Base-by-base conservation (phyloP, 2,329 filamentous ascomycete genomes). In the Epicoccum sorghinum region DNA sequence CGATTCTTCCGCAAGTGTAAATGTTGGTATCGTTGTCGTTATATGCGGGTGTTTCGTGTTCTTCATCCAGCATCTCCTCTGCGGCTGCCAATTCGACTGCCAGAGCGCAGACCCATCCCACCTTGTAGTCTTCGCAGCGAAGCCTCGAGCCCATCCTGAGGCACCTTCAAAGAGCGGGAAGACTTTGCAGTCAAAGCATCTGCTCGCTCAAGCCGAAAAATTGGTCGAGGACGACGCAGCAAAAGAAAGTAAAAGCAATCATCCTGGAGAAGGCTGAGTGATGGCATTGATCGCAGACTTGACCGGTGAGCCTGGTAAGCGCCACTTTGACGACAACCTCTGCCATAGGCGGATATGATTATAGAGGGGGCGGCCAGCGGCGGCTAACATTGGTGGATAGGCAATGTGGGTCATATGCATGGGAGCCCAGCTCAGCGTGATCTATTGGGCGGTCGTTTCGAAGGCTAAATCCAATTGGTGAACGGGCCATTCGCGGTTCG, bases 41-140 rank as follows among this genome's bases (percentile, higher is more conserved):
- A 14, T 23, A 39, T 13, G 27, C 14, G 1, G 12, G 35, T 3
- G 33, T 39, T 0, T 13, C 27, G 14, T 51, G 47, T 25, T 44
- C 35, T 9, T 51, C 27, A 25, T 47, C 45, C 35, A 46, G 43
- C 43, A 46, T 18, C 12, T 37, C 33, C 33, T 29, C 22, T 9
- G 43, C 43, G 12, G 44, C 44, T 12, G 44, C 44, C 4, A 47
- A 33, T 25, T 47, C 44, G 10, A 47, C 24, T 2, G 44, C 9
- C 5, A 47, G 44, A 7, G 59, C 59, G 42, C 57, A 61, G 32
- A 61, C 37, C 54, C 59, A 61, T 54, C 57, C 57, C 30, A 59
- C 57, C 1, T 45, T 59, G 33, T 59, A 61, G 25, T 61, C 57
- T 12, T 52, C 45, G 40, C 51, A 38, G 13, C 53, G 47, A 14